Base-by-base conservation (phyloP, 73 alveolate species). In the Paramecium caudatum region DNA sequence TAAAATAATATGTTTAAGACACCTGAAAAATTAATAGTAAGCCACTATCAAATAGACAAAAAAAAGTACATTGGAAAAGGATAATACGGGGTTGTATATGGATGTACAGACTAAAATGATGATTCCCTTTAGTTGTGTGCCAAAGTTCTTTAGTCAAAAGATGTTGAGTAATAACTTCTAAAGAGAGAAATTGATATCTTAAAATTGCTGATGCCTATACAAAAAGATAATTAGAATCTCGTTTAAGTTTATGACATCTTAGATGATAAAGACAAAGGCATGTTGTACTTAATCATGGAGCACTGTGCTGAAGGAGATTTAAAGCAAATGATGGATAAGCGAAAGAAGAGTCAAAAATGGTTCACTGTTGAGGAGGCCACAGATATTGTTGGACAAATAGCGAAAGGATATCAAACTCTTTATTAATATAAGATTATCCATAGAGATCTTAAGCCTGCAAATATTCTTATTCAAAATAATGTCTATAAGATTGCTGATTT, bases 381-480 rank as follows among this genome's bases (percentile, higher is more conserved):
- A 21, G 65, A 63, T 19, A 61, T 86, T 1, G 47, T 86, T 23
- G 68, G 23, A 25, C 45, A 86, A 27, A 63, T 86, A 17, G 90
- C 46, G 2, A 55, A 63, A 36, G 93, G 93, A 43, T 86, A 62
- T 63, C 4, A 39, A 10, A 45, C 68, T 10, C 27, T 86, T 6
- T 43, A 8, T 10, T 30, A 63, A 21, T 12, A 32, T 3, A 37
- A 46, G 17, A 90, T 91, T 8, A 90, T 91, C 15, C 92, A 91
- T 32, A 86, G 95, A 74, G 95, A 91, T 36, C 47, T 91, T 0
- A 91, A 91, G 47, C 95, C 95, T 15, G 95, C 91, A 12, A 91
- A 91, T 49, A 81, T 91, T 19, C 47, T 91, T 8, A 49, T 91
- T 30, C 41, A 46, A 30, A 87, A 91, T 30, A 92, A 92, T 0